phyloP scores from a whole-genome alignment of 1,284 basidiomycete species.

The Schizophyllum commune region DNA sequence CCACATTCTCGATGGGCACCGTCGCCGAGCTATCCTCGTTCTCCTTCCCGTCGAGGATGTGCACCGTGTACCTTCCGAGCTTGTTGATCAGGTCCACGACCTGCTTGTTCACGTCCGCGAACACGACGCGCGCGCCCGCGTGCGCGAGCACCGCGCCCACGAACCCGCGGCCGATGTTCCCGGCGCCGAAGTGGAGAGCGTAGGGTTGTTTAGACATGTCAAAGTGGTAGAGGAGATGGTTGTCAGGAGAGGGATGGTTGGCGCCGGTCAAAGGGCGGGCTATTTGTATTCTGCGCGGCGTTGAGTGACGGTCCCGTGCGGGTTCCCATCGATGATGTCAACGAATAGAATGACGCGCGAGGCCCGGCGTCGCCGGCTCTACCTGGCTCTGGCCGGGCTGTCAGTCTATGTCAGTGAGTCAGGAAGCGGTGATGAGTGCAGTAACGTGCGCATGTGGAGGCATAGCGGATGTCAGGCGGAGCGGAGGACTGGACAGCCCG shows the following conservation, averaged over 20 bases:
- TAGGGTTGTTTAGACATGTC: slow-evolving; percentile 12
- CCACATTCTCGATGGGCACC: slow-evolving; percentile 19
- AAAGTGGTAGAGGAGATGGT: not conserved
- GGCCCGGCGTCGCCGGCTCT: too few species aligned
- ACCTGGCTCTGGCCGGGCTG: too few species aligned
- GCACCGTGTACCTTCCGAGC: slow-evolving; percentile 15
- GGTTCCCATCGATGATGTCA: too few species aligned
- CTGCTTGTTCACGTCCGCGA: slow-evolving; percentile 18
- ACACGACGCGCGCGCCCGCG: slow-evolving; percentile 30
- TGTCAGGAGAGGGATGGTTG: not conserved
- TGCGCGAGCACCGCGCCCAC: slow-evolving; percentile 31
- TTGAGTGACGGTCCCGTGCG: too few species aligned
- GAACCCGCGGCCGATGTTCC: slow-evolving; percentile 36
- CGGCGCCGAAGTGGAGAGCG: slow-evolving; percentile 22
- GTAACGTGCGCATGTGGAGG: too few species aligned
- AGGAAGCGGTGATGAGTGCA: too few species aligned
- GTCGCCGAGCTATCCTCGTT: slow-evolving; percentile 7
- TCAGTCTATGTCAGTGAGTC: too few species aligned
- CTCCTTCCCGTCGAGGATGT: slow-evolving; percentile 15
- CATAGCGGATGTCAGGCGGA: too few species aligned
- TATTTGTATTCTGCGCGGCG: too few species aligned
- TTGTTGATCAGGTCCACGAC: slow-evolving; percentile 19
- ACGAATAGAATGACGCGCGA: too few species aligned
- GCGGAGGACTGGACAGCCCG: too few species aligned
- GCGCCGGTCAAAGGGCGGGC: too few species aligned